A percentile compares a stretch with the other conserved stretches of the same genome.
Conservation (phyloP, 176 grass and related monocot genomes). For the Ananas comosus region DNA sequence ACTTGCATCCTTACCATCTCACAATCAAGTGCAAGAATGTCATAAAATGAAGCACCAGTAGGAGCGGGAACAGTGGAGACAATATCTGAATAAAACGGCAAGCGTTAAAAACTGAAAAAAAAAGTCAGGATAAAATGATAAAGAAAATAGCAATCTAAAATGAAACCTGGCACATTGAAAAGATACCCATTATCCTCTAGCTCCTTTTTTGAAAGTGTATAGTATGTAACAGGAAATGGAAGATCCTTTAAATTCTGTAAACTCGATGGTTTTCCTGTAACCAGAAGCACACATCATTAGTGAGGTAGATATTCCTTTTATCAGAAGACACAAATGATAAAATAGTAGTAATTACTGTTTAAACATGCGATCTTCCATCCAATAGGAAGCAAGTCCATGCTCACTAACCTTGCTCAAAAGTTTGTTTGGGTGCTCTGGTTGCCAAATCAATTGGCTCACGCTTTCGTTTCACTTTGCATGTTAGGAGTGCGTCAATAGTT, state of each 20-base stretch:
- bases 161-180: conserved; percentile 46
- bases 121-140: background rate
- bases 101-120: conserved; percentile 17
- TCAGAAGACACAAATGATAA: too few species aligned
- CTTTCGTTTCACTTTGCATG: conserved; percentile 86
- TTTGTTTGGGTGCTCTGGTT: conserved; percentile 19
- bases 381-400: conserved; percentile 12
- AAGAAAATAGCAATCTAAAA: conserved; percentile 12
- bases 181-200: conserved; percentile 80
- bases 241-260: conserved; percentile 53
- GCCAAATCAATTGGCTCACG: conserved; percentile 27
- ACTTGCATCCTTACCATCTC: conserved; percentile 59
- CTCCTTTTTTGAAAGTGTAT: conserved; percentile 68
- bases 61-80: conserved; percentile 63
- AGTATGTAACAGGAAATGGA: conserved; percentile 77
- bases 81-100: conserved; percentile 42
- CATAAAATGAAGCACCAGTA: conserved; percentile 39
- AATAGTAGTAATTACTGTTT: too few species aligned
- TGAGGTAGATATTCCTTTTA: too few species aligned
- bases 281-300: background rate
- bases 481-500: conserved; percentile 82
- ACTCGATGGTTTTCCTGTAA: conserved; percentile 48
- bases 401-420: conserved; percentile 34
- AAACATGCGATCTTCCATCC: too few species aligned
- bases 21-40: conserved; percentile 94